Base-by-base conservation (phyloP, 441 rosid genomes). In the Syzygium malaccense region DNA sequence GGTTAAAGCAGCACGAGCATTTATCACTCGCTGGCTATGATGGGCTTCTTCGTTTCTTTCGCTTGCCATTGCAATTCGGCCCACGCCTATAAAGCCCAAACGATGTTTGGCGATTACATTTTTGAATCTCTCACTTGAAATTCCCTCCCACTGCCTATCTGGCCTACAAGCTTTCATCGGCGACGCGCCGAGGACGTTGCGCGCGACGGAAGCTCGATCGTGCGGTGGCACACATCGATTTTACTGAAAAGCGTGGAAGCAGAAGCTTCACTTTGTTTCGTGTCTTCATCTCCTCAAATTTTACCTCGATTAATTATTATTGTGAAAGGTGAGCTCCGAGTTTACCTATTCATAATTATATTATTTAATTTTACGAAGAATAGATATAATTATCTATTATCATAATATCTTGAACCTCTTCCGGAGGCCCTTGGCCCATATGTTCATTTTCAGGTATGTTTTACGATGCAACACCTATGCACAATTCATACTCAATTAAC, bases 401-500 rank as follows among this genome's bases (percentile, higher is more conserved):
- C 26, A 30, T 14, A 10, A 20, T 37, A 5, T 37, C 1, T 75
- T 6, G 18, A 45, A 41, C 51, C 51, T 75, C n/a, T 23, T 37
- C 15, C 2, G 4, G 41, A 11, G 0, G n/a, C 10, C 10, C 13
- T 41, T 6, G 8, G 83, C 0, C 83, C 51, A 12, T 6, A 6
- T 12, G 51, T 75, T 75, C 3, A 12, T 1, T 23, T 41, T 1
- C n/a, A 6, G 1, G 0, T 4, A 1, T 12, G 9, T 37, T 41
- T 41, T 3, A 41, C 14, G 13, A 71, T 12, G 0, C 8, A 0
- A 4, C 30, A 58, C 26, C 1, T 0, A 71, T 20, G 5, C 0
- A 1, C 3, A 8, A 66, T 66, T 4, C 45, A 0, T 19, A 9
- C 49, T 6, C 0, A 20, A 11, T 33, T 20, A 37, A 23, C 0